Base-by-base conservation (phyloP, 805 yeast genomes). In the Yueomyces sinensis region DNA sequence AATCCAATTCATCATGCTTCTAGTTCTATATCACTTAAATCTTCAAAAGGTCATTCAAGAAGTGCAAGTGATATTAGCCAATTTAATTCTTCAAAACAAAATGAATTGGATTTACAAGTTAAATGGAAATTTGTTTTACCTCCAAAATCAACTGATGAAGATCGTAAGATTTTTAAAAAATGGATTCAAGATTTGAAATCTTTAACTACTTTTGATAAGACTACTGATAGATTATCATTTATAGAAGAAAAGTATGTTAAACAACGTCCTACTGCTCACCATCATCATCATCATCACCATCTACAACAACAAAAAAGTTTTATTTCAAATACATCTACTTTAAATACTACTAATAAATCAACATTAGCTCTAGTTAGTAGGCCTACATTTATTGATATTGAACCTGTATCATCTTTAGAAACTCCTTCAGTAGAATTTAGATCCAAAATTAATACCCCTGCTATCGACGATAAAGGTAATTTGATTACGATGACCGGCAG, bases 171-270 rank as follows among this genome's bases (percentile, higher is more conserved):
- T 34, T 67, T 67, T 33, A 49, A 47, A 18, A 63, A 62, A 42
- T 77, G 83, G 83, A 54, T 61, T 25, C 65, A 62, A 20, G 79
- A 75, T 47, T 52, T 77, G 31, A 56, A 59, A 22, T 76, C 73
- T 40, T 55, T 76, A 42, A 61, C 70, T 23, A 59, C 63, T 32
- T 71, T 65, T 42, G 62, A 63, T 17, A 52, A 56, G 35, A 69
- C 72, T 30, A 49, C 59, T 25, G 68, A 67, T 24, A 66, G 84
- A 53, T 69, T 72, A 40, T 58, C 56, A 33, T 64, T 55, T 48
- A 68, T 60, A 25, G 68, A 60, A 46, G 62, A 58, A 27, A 23
- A 32, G 13, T 25, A 25, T 25, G 13, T n/a, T 11, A 25, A 25
- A 25, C 28, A 25, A 13, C 28, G 13, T 25, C 14, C 13, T 11